Conservation (phyloP, 108 stramenopile genomes). For the Cyclotella atomus region DNA sequence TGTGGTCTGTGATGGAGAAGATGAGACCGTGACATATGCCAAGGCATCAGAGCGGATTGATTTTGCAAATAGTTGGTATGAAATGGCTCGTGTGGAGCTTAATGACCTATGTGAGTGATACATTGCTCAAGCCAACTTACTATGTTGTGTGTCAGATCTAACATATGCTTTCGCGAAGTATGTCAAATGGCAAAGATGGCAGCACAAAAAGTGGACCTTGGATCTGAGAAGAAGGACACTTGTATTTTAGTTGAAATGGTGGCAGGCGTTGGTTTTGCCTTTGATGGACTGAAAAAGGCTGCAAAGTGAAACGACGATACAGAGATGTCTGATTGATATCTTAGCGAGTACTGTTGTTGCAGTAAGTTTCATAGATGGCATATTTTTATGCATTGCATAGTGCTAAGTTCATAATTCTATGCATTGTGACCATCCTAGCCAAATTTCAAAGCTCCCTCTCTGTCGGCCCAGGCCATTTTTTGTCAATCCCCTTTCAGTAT, state of each 20-base stretch:
- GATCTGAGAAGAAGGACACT: slow-evolving; percentile 76
- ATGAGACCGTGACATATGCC: slow-evolving; percentile 51
- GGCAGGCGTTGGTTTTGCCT: slow-evolving; percentile 68
- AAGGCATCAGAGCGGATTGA: slow-evolving; percentile 65
- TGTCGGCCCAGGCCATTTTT: too few relatives aligned
- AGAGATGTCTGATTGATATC: too few relatives aligned
- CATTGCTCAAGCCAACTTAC: not conserved
- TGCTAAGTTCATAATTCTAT: too few relatives aligned
- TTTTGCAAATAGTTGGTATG: slow-evolving; percentile 79
- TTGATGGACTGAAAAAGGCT: not conserved
- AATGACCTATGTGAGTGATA: slow-evolving; percentile 45
- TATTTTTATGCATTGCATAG: too few relatives aligned
- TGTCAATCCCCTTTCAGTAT: slow-evolving; percentile 9
- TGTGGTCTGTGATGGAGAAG: slow-evolving; percentile 65
- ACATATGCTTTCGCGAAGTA: too few relatives aligned
- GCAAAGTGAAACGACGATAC: too few relatives aligned
- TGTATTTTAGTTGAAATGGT: slow-evolving; percentile 72
- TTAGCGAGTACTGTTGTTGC: too few relatives aligned
- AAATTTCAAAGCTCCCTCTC: too few relatives aligned
- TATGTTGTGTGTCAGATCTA: not conserved
- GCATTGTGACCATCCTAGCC: too few relatives aligned
- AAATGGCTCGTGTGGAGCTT: slow-evolving; percentile 69
- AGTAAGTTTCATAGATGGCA: too few relatives aligned
- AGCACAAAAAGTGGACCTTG: slow-evolving; percentile 51
- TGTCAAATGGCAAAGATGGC: slow-evolving; percentile 69